Percentiles rank a stretch among this genome's conserved stretches.
phyloP scores from a whole-genome alignment of 108 stramenopile genomes.

The Cylindrotheca fusiformis region DNA sequence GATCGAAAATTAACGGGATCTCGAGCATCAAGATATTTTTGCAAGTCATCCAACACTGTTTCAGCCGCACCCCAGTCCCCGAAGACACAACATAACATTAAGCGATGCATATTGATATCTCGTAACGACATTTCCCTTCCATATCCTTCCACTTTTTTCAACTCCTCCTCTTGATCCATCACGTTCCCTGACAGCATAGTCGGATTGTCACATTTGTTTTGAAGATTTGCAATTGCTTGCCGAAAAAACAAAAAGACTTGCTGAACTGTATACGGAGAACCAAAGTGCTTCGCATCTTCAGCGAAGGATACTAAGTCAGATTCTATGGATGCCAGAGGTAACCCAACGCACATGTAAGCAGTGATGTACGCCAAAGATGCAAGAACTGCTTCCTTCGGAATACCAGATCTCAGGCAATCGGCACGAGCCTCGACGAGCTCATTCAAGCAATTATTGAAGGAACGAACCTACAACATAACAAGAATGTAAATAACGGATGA shows the following conservation, averaged over 20 bases:
- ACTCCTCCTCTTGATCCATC: constrained; percentile 16
- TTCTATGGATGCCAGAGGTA: constrained; percentile 26
- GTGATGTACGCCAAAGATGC: constrained; percentile 20
- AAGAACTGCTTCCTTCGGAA: constrained; percentile 8
- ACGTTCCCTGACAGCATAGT: constrained; percentile 16
- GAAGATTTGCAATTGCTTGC: constrained; percentile 28
- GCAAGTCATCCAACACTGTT: constrained; percentile 10
- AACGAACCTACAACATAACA: not conserved
- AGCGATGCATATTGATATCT: constrained; percentile 22
- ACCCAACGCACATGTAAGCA: constrained; percentile 22
- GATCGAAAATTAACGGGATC: constrained; percentile 13
- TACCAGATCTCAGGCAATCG: constrained; percentile 18
- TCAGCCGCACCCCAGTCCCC: constrained; percentile 20
- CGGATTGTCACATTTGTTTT: constrained; percentile 14
- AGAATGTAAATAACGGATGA: not conserved
- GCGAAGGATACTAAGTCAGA: constrained; percentile 20
- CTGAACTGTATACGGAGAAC: constrained; percentile 6
- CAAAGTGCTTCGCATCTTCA: constrained; percentile 18
- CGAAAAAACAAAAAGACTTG: constrained; percentile 15
- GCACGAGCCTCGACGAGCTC: constrained; percentile 22
- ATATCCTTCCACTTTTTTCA: constrained; percentile 12
- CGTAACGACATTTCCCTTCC: constrained; percentile 24
- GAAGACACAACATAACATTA: constrained; percentile 28
- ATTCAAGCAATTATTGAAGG: constrained; percentile 32
- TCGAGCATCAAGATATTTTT: constrained; percentile 1